These are phyloP conservation scores for Pseudogymnoascus sp. DNA, from an alignment of 2,329 filamentous ascomycete genomes.

Conservation along the genomic window DNA sequence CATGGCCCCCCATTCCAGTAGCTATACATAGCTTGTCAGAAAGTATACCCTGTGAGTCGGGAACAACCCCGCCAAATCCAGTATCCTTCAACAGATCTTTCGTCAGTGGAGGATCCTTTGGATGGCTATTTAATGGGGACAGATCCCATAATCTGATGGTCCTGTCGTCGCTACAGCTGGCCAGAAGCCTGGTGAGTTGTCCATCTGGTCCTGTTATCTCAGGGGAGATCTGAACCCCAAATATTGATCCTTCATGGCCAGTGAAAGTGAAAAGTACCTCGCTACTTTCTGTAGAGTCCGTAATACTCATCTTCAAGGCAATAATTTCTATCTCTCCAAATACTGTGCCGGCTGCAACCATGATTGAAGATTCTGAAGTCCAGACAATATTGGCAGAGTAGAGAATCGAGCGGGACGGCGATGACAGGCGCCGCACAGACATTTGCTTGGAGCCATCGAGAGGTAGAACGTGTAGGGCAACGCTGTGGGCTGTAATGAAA, in stretches of 20 bases:
- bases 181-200: conserved; percentile 55
- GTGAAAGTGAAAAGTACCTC: conserved; percentile 48
- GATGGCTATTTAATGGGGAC: conserved; percentile 7
- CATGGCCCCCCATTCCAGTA: conserved; percentile 72
- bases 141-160: conserved; percentile 87
- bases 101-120: neutral
- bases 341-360: conserved; percentile 83
- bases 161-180: conserved; percentile 90
- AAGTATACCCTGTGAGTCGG: neutral
- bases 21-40: conserved; percentile 46
- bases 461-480: conserved; percentile 49
- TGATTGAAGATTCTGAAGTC: conserved; percentile 48
- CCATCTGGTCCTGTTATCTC: conserved; percentile 36
- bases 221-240: conserved; percentile 74
- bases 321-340: conserved; percentile 93
- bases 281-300: conserved; percentile 20
- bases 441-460: conserved; percentile 21
- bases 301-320: conserved; percentile 52
- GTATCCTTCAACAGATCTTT: conserved; percentile 41
- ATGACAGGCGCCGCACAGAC: conserved; percentile 44
- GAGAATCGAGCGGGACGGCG: conserved; percentile 72
- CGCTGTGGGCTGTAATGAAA: conserved; percentile 82
- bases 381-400: conserved; percentile 75
- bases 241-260: conserved; percentile 87
- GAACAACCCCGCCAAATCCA: conserved; percentile 45